Conservation (phyloP, 345 rosid species). For the Alliaria petiolata region DNA sequence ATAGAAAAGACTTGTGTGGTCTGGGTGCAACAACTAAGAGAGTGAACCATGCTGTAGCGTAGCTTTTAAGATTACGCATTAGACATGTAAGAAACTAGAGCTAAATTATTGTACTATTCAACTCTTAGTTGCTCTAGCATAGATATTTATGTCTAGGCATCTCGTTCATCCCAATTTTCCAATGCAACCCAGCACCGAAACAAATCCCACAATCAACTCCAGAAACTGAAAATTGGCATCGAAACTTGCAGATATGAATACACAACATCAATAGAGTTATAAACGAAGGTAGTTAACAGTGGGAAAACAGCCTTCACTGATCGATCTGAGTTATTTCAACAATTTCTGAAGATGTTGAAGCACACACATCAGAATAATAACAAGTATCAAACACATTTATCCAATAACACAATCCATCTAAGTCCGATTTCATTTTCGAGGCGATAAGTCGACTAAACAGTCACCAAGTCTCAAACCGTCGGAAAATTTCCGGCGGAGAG, state of each 20-base stretch:
- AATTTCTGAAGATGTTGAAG: background rate
- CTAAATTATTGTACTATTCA: slow-evolving; percentile 2
- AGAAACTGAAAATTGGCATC: background rate
- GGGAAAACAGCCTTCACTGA: too few species aligned
- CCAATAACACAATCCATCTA: background rate
- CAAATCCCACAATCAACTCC: background rate
- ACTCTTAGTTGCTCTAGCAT: background rate
- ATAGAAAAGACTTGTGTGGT: slow-evolving; percentile 6
- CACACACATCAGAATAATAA: background rate
- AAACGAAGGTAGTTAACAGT: background rate
- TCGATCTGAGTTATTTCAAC: too few species aligned
- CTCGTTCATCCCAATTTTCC: background rate
- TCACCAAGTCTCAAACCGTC: background rate
- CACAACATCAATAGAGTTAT: background rate
- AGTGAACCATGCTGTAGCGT: background rate
- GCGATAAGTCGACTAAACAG: background rate
- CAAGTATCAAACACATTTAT: background rate
- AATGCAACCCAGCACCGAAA: background rate
- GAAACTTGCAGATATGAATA: background rate
- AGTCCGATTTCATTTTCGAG: background rate
- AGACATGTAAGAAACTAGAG: background rate
- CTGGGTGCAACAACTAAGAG: background rate
- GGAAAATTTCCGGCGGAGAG: background rate
- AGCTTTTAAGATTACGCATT: background rate
- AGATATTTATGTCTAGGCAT: background rate